These are phyloP conservation scores for Trypanosoma vivax DNA, from an alignment of 208 protist species.

Conservation along the genomic window DNA sequence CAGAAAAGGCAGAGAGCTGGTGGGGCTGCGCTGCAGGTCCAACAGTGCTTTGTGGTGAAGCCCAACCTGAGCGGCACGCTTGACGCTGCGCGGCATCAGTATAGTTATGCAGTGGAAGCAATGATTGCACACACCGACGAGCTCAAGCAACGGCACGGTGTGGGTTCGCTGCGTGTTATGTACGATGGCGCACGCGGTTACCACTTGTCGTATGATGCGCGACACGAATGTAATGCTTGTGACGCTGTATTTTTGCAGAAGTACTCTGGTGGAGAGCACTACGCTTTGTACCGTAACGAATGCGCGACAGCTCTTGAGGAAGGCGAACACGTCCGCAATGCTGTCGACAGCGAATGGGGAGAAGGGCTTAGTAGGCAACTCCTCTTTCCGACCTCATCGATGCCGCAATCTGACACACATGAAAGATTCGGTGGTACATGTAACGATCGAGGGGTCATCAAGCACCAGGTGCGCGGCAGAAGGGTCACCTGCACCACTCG, in stretches of 20 bases:
- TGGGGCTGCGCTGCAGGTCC: slow-evolving; percentile 25
- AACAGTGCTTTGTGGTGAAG: slow-evolving; percentile 65
- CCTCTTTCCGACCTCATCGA: no score
- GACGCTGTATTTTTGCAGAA: slow-evolving; percentile 54
- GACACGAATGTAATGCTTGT: slow-evolving; percentile 48
- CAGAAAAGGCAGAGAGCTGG: slow-evolving; percentile 5
- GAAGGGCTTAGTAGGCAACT: neutral
- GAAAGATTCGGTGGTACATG: neutral
- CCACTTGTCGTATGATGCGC: slow-evolving; percentile 49
- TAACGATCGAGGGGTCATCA: neutral
- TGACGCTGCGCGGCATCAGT: slow-evolving; percentile 49
- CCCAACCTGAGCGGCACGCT: slow-evolving; percentile 44
- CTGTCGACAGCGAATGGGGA: neutral
- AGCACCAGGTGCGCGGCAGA: slow-evolving; percentile 18
- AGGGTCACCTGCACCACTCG: slow-evolving; percentile 70
- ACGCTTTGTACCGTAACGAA: slow-evolving; percentile 31
- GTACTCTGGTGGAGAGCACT: slow-evolving; percentile 66
- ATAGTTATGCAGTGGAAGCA: slow-evolving; percentile 39
- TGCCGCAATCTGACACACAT: neutral
- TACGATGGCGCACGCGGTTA: slow-evolving; percentile 49
- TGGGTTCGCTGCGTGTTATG: slow-evolving; percentile 57
- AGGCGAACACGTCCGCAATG: neutral
- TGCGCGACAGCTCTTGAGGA: neutral
- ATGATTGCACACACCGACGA: slow-evolving; percentile 44
- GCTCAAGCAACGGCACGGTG: slow-evolving; percentile 25